Conservation (phyloP, 352 stramenopile genomes). For the Globisporangium nodosum region DNA sequence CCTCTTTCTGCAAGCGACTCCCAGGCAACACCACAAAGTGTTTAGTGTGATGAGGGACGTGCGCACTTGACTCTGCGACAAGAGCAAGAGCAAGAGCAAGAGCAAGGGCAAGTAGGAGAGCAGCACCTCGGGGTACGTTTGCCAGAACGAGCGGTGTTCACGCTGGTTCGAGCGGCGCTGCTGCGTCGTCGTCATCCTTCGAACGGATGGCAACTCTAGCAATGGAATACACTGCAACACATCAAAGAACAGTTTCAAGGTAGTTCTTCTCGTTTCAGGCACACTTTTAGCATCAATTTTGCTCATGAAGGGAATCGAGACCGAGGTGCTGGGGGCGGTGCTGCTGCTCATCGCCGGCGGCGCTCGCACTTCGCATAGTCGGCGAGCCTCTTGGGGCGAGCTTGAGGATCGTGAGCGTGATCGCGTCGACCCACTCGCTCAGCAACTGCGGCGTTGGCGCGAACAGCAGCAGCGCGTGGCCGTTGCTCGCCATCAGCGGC, state of each 20-base stretch:
- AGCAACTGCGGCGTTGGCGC: slow-evolving; percentile 38
- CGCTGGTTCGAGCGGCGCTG: slow-evolving; percentile 16
- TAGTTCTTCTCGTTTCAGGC: not conserved
- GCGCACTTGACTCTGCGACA: not conserved
- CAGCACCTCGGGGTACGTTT: slow-evolving; percentile 56
- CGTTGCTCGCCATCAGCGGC: slow-evolving; percentile 54
- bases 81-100: not conserved
- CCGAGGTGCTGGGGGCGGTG: too few species aligned
- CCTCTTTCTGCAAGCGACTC: slow-evolving; percentile 64
- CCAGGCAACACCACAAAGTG: too few species aligned
- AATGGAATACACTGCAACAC: too few species aligned
- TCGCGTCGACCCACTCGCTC: slow-evolving; percentile 59
- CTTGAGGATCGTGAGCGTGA: slow-evolving; percentile 39
- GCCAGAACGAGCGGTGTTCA: slow-evolving; percentile 46
- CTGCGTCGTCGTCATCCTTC: not conserved
- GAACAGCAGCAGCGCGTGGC: slow-evolving; percentile 63
- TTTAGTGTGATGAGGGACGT: too few species aligned
- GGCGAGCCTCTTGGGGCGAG: slow-evolving; percentile 7
- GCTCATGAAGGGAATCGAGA: too few species aligned
- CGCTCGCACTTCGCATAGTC: not conserved
- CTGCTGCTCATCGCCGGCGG: too few species aligned
- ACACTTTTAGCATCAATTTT: not conserved
- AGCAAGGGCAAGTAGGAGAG: not conserved
- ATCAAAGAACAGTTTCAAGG: too few species aligned
- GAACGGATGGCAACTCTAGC: too few species aligned